Evolutionary conservation across 129 eudicot species (phyloP).

Genomic region (Scalesia atractyloides): DNA sequence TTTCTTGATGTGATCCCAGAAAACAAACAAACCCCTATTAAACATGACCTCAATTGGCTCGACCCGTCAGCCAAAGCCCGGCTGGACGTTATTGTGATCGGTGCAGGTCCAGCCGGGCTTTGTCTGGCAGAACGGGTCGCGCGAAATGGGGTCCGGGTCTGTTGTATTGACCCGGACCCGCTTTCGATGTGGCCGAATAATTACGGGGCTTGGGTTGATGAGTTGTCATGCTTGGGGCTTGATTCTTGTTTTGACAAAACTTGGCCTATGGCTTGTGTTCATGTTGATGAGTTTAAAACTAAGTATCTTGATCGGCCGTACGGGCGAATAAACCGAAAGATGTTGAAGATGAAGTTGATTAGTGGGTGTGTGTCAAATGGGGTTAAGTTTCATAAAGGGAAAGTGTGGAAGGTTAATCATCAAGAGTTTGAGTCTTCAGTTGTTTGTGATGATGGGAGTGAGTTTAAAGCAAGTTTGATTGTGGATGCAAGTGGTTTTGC

Average conservation of each 20-base stretch:
- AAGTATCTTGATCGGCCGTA: constrained; percentile 71
- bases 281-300: constrained; percentile 52
- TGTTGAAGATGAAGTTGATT: constrained; percentile 55
- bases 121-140: constrained; percentile 62
- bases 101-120: constrained; percentile 87
- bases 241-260: constrained; percentile 69
- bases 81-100: constrained; percentile 61
- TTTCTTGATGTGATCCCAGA: constrained; percentile 69
- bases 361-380: constrained; percentile 55
- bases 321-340: constrained; percentile 55
- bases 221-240: constrained; percentile 55
- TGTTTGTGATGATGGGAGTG: constrained; percentile 73
- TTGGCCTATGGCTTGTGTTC: constrained; percentile 72
- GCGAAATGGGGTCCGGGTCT: constrained; percentile 55
- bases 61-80: constrained; percentile 41
- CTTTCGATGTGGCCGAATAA: constrained; percentile 81
- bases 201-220: constrained; percentile 89
- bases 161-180: constrained; percentile 75
- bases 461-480: constrained; percentile 57
- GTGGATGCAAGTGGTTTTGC: constrained; percentile 85
- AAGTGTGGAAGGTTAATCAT: constrained; percentile 69
- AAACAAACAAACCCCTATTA: constrained; percentile 43
- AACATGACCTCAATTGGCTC: constrained; percentile 50
- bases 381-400: constrained; percentile 69
- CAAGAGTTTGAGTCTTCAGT: constrained; percentile 68